Evolutionary conservation across 2,329 filamentous ascomycete genomes (phyloP), one percentile per base, ranked within the genome.

Genomic region (Fusarium brachygibbosum): DNA sequence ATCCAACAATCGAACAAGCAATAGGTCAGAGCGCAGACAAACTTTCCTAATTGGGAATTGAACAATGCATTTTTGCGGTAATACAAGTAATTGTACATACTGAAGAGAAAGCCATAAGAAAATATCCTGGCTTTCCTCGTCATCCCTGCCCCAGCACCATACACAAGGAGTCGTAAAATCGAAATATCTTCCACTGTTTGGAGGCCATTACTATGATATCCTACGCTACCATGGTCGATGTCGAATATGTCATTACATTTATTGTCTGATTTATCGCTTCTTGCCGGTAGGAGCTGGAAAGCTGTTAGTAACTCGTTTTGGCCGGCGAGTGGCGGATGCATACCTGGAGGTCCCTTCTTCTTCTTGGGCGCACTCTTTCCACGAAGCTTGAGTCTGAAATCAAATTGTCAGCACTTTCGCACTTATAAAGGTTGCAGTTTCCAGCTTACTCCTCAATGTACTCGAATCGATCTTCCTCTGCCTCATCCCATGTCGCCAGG

Each of bases 301-400:
- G 11, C 31, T 23, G 61, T 75, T 57, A 74, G 60, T 32, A 38
- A 41, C 53, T 54, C 45, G 29, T 23, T 32, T 29, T 17, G n/a
- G 14, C 9, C 16, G 29, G 17, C 11, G 12, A 14, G 13, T 23
- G 9, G 19, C 17, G 28, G 31, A 16, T 10, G 68, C 78, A 52
- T 78, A 82, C 80, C 76, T 58, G 80, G 77, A 40, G 80, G 75
- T 6, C 79, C 89, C 77, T 85, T 90, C 86, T 96, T 97, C 88
- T 97, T 98, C 87, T 97, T 88, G 10, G 95, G 94, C 44, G 91
- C 88, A 57, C 91, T 91, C 85, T 98, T 98, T 71, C 94, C 94
- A 83, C 94, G 90, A 31, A 87, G 81, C 79, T 93, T 94, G 74
- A 91, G 82, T 74, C 91, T 93, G 75, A 65, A 46, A 17, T 59